A percentile compares a stretch with the other conserved stretches of the same genome.
Conservation (phyloP, 2,329 filamentous ascomycete genomes). For the Cadophora sp. region DNA sequence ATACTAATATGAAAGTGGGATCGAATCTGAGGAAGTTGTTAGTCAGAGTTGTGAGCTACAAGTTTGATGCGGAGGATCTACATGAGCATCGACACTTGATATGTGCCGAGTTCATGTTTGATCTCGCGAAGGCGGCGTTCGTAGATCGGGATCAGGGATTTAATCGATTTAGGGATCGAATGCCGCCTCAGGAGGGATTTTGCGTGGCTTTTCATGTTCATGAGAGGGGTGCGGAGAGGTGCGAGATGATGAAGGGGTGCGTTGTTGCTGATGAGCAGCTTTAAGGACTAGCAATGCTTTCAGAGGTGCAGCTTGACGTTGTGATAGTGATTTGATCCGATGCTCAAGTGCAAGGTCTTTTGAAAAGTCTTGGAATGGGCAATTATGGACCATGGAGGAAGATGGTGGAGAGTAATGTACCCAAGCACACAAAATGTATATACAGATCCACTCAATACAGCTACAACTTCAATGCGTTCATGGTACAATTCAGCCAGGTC, state of each 20-base stretch:
- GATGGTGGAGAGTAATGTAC: too few species aligned
- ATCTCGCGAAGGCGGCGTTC: constrained; percentile 10
- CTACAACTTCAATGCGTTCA: too few species aligned
- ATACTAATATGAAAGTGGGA: background rate
- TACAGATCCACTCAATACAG: too few species aligned
- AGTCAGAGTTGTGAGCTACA: background rate
- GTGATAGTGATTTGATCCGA: too few species aligned
- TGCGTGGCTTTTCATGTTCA: constrained; percentile 15
- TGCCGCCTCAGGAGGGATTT: constrained; percentile 1
- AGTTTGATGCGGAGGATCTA: background rate
- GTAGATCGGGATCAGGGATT: constrained; percentile 12
- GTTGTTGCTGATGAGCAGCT: constrained; percentile 1
- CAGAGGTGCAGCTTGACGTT: too few species aligned
- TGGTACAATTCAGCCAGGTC: too few species aligned
- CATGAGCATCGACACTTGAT: background rate
- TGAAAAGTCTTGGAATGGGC: too few species aligned
- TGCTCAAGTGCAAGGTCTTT: too few species aligned
- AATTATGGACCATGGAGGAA: too few species aligned
- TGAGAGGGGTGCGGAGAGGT: background rate
- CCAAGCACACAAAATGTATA: too few species aligned
- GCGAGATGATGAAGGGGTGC: constrained; percentile 9
- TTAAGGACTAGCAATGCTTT: background rate
- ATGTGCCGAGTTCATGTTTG: constrained; percentile 11
- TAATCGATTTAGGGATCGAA: constrained; percentile 6
- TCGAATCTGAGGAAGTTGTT: constrained; percentile 11